Base-by-base conservation (phyloP, 192 early-diverging fungal genomes). In the Diversispora epigaea region DNA sequence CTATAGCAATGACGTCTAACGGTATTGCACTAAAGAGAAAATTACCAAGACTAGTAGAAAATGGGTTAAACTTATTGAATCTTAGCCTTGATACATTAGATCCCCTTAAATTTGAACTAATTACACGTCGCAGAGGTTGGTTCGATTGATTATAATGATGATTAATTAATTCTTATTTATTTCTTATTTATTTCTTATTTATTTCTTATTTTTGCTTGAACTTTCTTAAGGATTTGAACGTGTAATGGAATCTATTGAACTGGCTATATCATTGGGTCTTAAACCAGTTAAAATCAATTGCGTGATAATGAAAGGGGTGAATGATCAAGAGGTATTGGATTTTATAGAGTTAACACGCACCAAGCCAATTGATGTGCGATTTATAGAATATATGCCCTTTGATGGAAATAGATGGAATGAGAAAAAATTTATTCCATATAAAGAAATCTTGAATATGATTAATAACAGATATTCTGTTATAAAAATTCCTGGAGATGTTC, bases 331-430 rank as follows among this genome's bases (percentile, higher is more conserved):
- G 67, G 87, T 96, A 0, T 77, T 88, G 7, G 82, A 86, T 39
- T 96, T 98, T 89, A 91, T 95, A 1, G 90, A 91, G 43, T 85
- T 95, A 80, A 97, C 95, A 6, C 86, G 89, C 45, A 85, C 93
- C 58, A 84, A 87, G 17, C 82, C 87, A 11, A 70, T 97, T 4
- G 89, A 91, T 47, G 88, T 98, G 0, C 83, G 97, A 19, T 98
- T 98, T 80, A 98, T 98, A 79, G 97, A 98, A 80, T 97, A 97
- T 77, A 98, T 97, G 97, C 97, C 97, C 0, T 98, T 98, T 84
- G 95, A 94, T 80, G 96, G 96, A 89, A 98, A 98, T 81, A 80
- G 84, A 77, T 98, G 97, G 97, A 92, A 92, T 15, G 74, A 79
- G 17, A 83, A 89, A 17, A 96, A 95, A 64, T 81, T 98, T 44